Evolutionary conservation across 2,329 filamentous ascomycete genomes (phyloP).

Genomic region (Herpotrichia juniperi): DNA sequence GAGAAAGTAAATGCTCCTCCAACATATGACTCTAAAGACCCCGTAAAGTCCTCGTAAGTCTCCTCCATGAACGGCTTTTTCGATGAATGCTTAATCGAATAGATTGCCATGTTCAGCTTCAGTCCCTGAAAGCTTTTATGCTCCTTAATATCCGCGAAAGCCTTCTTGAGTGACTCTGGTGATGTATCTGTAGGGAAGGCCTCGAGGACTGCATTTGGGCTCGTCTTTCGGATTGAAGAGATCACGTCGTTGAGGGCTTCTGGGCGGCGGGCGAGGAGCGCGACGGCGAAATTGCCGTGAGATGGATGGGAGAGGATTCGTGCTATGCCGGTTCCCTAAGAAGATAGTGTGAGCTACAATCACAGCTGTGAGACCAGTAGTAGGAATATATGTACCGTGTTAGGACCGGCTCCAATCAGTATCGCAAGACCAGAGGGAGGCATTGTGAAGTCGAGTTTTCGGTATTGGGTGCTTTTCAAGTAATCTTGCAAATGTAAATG

Average conservation of each 20-base stretch:
- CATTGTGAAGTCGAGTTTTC: constrained; percentile 18
- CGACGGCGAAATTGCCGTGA: constrained; percentile 62
- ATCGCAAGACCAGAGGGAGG: constrained; percentile 39
- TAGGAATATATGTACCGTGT: constrained; percentile 30
- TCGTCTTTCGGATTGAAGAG: constrained; percentile 49
- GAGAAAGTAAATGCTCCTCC: constrained; percentile 63
- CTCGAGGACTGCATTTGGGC: constrained; percentile 55
- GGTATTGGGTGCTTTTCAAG: background rate
- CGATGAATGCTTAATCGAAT: constrained; percentile 61
- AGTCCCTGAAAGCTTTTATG: constrained; percentile 56
- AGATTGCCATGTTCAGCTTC: constrained; percentile 60
- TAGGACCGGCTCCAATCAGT: constrained; percentile 41
- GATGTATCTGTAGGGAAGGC: constrained; percentile 60
- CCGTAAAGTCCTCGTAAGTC: constrained; percentile 53
- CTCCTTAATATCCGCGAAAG: constrained; percentile 57
- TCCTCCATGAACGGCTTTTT: constrained; percentile 63
- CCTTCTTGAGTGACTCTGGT: constrained; percentile 52
- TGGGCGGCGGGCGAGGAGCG: constrained; percentile 58
- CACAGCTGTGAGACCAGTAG: background rate
- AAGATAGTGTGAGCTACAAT: background rate
- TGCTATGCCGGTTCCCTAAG: constrained; percentile 60
- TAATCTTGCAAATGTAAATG: background rate
- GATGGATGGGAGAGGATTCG: constrained; percentile 57
- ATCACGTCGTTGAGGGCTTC: constrained; percentile 53
- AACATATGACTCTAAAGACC: constrained; percentile 58